These are phyloP conservation scores for Fomitopsis betulina DNA, from an alignment of 1,284 basidiomycete species.

Conservation along the genomic window DNA sequence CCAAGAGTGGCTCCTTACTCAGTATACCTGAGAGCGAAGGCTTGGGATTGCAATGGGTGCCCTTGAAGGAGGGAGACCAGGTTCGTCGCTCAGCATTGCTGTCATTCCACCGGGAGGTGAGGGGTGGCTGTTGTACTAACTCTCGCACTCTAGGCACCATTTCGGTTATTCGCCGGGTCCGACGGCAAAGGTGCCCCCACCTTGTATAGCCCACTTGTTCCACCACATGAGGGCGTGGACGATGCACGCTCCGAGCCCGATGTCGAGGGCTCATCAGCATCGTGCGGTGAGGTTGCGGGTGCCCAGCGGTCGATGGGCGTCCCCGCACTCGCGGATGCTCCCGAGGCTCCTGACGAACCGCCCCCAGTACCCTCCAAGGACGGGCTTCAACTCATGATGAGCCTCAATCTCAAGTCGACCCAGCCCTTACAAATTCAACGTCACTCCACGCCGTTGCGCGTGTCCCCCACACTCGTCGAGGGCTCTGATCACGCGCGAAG, in stretches of 20 bases:
- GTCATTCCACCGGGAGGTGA: neutral
- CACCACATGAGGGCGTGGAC: constrained; percentile 21
- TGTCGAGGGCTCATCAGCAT: constrained; percentile 9
- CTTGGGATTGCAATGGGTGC: constrained; percentile 5
- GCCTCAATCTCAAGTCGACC: constrained; percentile 3
- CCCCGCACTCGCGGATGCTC: neutral
- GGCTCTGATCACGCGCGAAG: constrained; percentile 4
- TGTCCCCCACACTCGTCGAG: constrained; percentile 33
- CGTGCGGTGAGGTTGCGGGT: constrained; percentile 6
- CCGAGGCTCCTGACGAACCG: constrained; percentile 24
- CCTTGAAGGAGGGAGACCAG: constrained; percentile 8
- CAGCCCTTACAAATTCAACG: constrained; percentile 13
- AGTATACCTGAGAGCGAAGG: neutral
- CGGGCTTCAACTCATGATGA: constrained; percentile 18
- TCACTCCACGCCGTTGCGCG: constrained; percentile 39
- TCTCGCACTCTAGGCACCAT: constrained; percentile 1
- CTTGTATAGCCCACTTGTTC: constrained; percentile 17
- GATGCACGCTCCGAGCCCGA: constrained; percentile 12
- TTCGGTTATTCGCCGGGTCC: constrained; percentile 1
- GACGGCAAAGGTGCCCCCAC: constrained; percentile 3
- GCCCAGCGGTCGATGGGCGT: constrained; percentile 3
- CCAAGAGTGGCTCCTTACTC: neutral
- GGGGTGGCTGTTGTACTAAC: neutral
- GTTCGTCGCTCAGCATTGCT: neutral
- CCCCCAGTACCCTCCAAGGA: constrained; percentile 42